Evolutionary conservation across 2,329 filamentous ascomycete genomes (phyloP), one percentile per base, ranked within the genome.

Genomic region (Phyllosticta citribraziliensis): DNA sequence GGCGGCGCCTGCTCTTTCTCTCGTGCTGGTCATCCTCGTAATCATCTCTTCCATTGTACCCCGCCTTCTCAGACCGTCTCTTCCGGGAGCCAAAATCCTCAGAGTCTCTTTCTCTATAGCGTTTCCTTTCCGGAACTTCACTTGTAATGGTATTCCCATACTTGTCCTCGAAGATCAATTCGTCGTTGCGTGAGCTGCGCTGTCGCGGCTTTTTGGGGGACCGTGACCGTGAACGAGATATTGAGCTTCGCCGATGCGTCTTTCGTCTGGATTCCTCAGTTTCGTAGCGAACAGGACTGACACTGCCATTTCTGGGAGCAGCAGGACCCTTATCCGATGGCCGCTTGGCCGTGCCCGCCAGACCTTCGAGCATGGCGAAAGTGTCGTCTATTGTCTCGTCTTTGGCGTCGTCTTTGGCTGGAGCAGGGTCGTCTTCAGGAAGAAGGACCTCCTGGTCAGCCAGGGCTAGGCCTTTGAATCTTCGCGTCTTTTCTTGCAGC

Each of bases 391-490:
- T 88, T 20, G 85, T 88, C 70, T 89, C 88, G 1, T 76, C 77
- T 62, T 78, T 78, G 22, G 73, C 71, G 59, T 75, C 74, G 50
- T 72, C 66, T 52, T 71, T 72, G 12, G 12, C 24, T 35, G 51
- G 30, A n/a, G 27, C 60, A 6, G 33, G 22, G 27, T 82, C 78
- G 52, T 83, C 80, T 6, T 79, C 77, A 72, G 80, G 69, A 52
- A 69, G 84, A 17, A 76, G 71, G 10, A 80, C 75, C 33, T 86
- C 82, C 70, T 86, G 87, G 74, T 99, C 93, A 1, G 93, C 91
- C 54, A 99, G 82, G 8, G 91, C 84, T 57, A 99, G 81, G 0
- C 92, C 95, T 68, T 87, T 91, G 74, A 99, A 99, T n/a, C 96
- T 84, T 60, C 88, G 86, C 61, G 88, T 86, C 75, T 94, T 96